A percentile compares a stretch with the other conserved stretches of the same genome.
Evolutionary conservation across 1,139 yeast genomes (phyloP).

Genomic region (Taphrina sp.): DNA sequence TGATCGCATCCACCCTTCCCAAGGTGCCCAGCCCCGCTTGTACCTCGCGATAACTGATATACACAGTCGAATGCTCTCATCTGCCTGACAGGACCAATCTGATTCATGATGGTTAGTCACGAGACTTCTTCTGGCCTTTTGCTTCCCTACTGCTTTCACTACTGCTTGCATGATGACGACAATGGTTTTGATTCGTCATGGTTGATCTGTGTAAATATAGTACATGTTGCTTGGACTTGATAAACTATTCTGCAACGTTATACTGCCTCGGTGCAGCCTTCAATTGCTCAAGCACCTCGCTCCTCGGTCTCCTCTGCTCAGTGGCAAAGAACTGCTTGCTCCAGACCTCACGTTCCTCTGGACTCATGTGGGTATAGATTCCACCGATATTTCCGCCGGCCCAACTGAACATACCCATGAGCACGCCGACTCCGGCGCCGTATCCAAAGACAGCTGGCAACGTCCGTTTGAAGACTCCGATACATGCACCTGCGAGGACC

Average conservation of each 20-base stretch:
- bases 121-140: no score
- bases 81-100: no score
- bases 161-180: no score
- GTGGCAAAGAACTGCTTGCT: conserved; percentile 24
- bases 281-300: conserved; percentile 33
- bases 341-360: conserved; percentile 20
- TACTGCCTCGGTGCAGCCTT: conserved; percentile 21
- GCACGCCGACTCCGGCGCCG: conserved; percentile 46
- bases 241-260: conserved; percentile 13
- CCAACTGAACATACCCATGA: conserved; percentile 44
- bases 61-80: no score
- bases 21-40: no score
- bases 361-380: conserved; percentile 23
- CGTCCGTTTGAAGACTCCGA: conserved; percentile 46
- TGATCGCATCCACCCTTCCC: no score
- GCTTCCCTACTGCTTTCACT: no score
- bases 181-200: no score
- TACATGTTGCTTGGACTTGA: no score
- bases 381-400: conserved; percentile 33
- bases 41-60: no score
- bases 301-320: conserved; percentile 33
- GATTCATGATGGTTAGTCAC: no score
- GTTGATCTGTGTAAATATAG: no score
- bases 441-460: conserved; percentile 52
- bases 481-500: conserved; percentile 51